A percentile compares a stretch with the other conserved stretches of the same genome.
These are phyloP conservation scores for Hsuehochloa calcarea DNA, from an alignment of 176 grass and related monocot species.

Conservation along the genomic window DNA sequence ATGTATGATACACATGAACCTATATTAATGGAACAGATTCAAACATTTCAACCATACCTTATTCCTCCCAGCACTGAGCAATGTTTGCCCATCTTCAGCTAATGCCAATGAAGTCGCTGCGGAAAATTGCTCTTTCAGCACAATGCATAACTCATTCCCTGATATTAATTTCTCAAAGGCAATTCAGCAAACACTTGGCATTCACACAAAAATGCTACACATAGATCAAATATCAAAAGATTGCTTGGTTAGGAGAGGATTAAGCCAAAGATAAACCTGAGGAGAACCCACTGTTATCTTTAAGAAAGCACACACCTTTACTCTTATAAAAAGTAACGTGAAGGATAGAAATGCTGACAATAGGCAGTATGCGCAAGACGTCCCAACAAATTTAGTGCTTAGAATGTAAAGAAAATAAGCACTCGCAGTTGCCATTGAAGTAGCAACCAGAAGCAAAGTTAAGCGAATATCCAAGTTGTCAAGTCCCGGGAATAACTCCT, in stretches of 20 bases:
- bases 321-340: conserved; percentile 68
- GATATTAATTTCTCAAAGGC: no score
- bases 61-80: conserved; percentile 91
- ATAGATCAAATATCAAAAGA: no score
- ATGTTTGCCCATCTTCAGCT: conserved; percentile 69
- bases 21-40: background rate
- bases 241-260: no score
- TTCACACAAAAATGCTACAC: no score
- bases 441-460: conserved; percentile 59
- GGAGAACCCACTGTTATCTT: background rate
- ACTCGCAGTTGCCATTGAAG: conserved; percentile 88
- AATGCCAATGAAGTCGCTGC: conserved; percentile 74
- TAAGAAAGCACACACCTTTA: conserved; percentile 57
- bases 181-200: no score
- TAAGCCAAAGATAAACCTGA: no score
- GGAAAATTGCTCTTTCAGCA: conserved; percentile 79
- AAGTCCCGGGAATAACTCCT: conserved; percentile 40
- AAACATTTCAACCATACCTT: conserved; percentile 47
- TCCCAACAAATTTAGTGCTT: conserved; percentile 76
- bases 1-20: no score
- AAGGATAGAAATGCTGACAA: conserved; percentile 83
- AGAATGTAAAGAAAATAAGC: conserved; percentile 84
- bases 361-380: conserved; percentile 74
- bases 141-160: background rate
- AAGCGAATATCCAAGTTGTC: conserved; percentile 59